Percentiles rank a stretch among this genome's conserved stretches.
phyloP scores from a whole-genome alignment of 805 yeast genomes.

The Vanderwaltozyma tropicalis region DNA sequence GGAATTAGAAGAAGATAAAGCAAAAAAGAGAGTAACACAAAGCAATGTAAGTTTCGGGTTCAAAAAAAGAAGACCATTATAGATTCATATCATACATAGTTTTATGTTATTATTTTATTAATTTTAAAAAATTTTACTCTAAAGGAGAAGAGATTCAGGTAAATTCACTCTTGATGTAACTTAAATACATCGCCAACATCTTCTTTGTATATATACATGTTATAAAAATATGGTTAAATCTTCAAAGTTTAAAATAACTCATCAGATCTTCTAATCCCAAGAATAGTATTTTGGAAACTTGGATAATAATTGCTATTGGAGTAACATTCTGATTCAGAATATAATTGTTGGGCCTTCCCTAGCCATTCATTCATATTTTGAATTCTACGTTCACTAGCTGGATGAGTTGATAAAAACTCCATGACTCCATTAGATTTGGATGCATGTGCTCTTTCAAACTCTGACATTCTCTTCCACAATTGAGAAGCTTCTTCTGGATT shows the following conservation, averaged over 20 bases:
- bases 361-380: constrained; percentile 59
- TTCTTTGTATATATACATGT: not conserved
- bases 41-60: constrained; percentile 15
- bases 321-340: constrained; percentile 26
- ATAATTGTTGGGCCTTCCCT: constrained; percentile 35
- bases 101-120: not conserved
- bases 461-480: constrained; percentile 77
- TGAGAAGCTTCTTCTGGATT: constrained; percentile 62
- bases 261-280: not conserved
- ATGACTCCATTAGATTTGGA: constrained; percentile 25
- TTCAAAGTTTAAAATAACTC: not conserved
- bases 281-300: constrained; percentile 13
- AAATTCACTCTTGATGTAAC: no score
- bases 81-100: not conserved
- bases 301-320: constrained; percentile 9
- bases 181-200: no score
- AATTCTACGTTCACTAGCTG: constrained; percentile 67
- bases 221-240: not conserved
- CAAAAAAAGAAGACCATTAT: constrained; percentile 19
- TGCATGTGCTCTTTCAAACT: constrained; percentile 32
- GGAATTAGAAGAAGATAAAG: not conserved
- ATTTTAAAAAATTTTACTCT: no score
- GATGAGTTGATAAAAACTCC: constrained; percentile 81
- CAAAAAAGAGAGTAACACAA: not conserved
- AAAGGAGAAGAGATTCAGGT: no score